Evolutionary conservation across 1,284 basidiomycete genomes (phyloP).

Genomic region (Cryptococcus sp.): DNA sequence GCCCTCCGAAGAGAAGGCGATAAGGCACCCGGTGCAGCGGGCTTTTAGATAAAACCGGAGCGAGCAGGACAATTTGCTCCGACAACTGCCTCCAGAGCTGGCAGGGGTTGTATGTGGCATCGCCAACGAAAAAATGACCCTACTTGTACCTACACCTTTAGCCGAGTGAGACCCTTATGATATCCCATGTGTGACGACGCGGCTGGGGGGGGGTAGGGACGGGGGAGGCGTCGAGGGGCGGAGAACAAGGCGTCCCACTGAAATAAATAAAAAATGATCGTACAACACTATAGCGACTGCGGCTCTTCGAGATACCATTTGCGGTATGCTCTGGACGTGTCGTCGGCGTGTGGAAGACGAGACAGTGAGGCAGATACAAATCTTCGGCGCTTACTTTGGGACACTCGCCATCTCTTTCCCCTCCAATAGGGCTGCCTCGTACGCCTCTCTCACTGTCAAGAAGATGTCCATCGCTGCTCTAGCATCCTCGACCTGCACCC

Average conservation of each 20-base stretch:
- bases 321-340: too few relatives aligned
- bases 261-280: neutral
- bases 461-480: slow-evolving; percentile 39
- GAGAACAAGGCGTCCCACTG: neutral
- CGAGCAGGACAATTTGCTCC: neutral
- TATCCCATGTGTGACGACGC: neutral
- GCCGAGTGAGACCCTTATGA: neutral
- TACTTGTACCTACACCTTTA: neutral
- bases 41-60: slow-evolving; percentile 59
- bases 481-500: slow-evolving; percentile 42
- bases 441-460: slow-evolving; percentile 35
- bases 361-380: too few relatives aligned
- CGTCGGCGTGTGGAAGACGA: too few relatives aligned
- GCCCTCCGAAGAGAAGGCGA: slow-evolving; percentile 83
- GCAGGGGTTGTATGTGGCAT: too few relatives aligned
- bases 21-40: slow-evolving; percentile 83
- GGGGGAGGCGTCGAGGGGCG: neutral
- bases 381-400: too few relatives aligned
- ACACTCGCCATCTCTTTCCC: too few relatives aligned
- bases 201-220: neutral
- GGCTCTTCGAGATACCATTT: too few relatives aligned
- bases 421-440: slow-evolving; percentile 25
- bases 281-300: neutral
- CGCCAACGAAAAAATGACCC: neutral
- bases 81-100: too few relatives aligned